Base-by-base conservation (phyloP, 2,329 filamentous ascomycete genomes). In the Pseudogymnoascus sp. region DNA sequence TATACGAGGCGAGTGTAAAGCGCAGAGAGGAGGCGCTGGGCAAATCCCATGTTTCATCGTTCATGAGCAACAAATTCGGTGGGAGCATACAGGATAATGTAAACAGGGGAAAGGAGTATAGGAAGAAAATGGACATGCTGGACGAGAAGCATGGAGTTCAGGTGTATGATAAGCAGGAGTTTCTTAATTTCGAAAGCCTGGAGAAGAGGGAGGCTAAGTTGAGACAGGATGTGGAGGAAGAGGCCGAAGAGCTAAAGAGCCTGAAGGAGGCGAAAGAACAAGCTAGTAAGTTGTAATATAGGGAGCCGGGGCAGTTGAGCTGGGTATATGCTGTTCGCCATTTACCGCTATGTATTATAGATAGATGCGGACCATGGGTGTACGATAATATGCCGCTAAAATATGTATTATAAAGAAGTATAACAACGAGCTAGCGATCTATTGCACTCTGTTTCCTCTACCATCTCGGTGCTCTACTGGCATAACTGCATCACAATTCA, bases 1-100 rank as follows among this genome's bases (percentile, higher is more conserved):
- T 88, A 24, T 91, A 91, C 71, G 41, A 69, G 1, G 75, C 79
- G 59, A 77, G 84, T 62, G 83, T 84, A 70, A 72, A 68, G 3
- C 79, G 88, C 13, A 82, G 90, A 10, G 75, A 73, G 50, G 76
- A 76, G 31, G 73, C 75, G 0, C 70, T 84, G 36, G 65, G 29
- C 71, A 70, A 63, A 68, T 74, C 7, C 60, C 67, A 39, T 63
- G 68, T 66, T 31, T 15, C 61, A 35, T 61, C 37, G 17, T 24
- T n/a, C 31, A 60, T 33, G 44, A 60, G 17, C 5, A 62, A 68
- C 60, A 68, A 72, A 50, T 70, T 65, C 21, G 63, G 70, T n/a
- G 61, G 63, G 44, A 64, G 60, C 21, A 71, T 85, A 60, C 73
- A 75, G 62, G 66, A 73, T 1, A 72, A 84, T 65, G 85, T 80